Conservation (phyloP, 176 grass and related monocot genomes). For the Hsuehochloa calcarea region DNA sequence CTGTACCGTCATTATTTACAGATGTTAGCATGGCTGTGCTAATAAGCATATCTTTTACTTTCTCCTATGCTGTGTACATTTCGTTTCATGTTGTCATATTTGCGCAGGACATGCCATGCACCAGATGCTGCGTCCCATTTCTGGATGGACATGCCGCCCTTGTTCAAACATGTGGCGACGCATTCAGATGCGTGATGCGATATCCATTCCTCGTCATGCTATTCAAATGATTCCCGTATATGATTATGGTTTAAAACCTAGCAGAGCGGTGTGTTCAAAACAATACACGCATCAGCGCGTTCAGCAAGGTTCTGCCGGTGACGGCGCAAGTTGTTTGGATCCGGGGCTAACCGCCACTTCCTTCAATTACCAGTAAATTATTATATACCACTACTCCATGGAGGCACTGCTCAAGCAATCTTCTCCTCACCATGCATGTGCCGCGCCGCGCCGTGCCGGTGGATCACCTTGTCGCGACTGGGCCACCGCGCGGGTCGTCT, state of each 20-base stretch:
- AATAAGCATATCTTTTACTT: no score
- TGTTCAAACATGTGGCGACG: no score
- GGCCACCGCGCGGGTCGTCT: not conserved
- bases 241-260: no score
- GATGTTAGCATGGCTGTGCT: no score
- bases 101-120: not conserved
- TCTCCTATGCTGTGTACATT: no score
- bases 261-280: not conserved
- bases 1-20: no score
- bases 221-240: no score
- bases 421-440: not conserved
- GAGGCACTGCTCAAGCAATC: not conserved
- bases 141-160: no score
- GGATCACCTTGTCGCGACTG: conserved; percentile 8
- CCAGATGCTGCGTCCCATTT: not conserved
- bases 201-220: no score
- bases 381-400: not conserved
- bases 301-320: not conserved
- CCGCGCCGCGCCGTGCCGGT: not conserved
- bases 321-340: not conserved
- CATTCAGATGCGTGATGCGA: no score
- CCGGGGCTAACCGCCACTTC: not conserved
- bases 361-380: not conserved
- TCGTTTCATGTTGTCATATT: not conserved
- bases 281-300: not conserved